Evolutionary conservation across 2,329 filamentous ascomycete genomes (phyloP), one percentile per base, ranked within the genome.

Genomic region (Microascus cirrosus): DNA sequence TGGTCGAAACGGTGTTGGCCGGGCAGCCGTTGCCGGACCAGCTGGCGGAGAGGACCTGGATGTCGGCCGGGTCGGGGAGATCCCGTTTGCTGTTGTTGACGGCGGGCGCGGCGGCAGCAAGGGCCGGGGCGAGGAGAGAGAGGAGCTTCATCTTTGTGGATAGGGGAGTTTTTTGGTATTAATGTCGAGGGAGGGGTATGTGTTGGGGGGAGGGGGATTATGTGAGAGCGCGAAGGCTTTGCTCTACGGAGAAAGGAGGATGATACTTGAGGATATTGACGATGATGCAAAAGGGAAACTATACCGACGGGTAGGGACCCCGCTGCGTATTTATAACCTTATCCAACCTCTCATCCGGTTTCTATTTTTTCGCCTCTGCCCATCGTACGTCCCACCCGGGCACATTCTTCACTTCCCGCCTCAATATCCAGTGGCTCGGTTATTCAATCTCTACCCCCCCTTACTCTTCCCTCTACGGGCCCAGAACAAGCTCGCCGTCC

Each of bases 1-100:
- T 69, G 39, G 71, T 74, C 22, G 74, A 72, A 11, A 76, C 73
- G 54, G 69, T 69, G 32, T 71, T 70, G 64, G 74, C 72, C 11
- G 73, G 73, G 62, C 74, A 77, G 28, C 74, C 74, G 61, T 71
- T 76, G 58, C 74, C 74, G 35, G 73, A 75, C 60, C 72, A 73
- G 25, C 65, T 71, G 51, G 72, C 69, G 52, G 66, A 67, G 61
- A 67, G 50, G 65, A 76, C 73, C 66, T 71, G 68, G 65, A 77
- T 76, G 39, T 72, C 62, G 50, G 64, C 68, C 20, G 72, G 70
- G 61, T 71, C 67, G n/a, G 74, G 74, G 13, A 56, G 58, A 58
- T 74, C 70, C 20, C 66, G 67, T 57, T 63, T 62, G 58, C 63
- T 64, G 59, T 68, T 65, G 24, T 64, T 64, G 54, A 68, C 28